phyloP scores from a whole-genome alignment of 192 early-diverging fungal genomes.

The Entomortierella parvispora region DNA sequence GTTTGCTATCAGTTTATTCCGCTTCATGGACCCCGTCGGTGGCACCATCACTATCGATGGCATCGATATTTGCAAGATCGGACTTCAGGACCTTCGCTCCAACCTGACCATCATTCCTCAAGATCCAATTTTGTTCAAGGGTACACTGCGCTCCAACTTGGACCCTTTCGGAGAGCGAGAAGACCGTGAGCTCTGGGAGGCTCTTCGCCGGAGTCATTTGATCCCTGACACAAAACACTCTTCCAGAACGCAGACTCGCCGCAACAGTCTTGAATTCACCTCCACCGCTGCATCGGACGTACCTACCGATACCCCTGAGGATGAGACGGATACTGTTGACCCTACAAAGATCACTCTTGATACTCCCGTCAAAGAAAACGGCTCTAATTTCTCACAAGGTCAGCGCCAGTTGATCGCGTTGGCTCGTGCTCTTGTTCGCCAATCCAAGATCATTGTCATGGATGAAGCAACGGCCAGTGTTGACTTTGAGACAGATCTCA shows the following conservation, averaged over 20 bases:
- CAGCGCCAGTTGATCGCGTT: conserved; percentile 84
- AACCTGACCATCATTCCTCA: conserved; percentile 91
- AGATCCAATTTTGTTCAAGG: conserved; percentile 85
- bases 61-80: conserved; percentile 76
- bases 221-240: conserved; percentile 37
- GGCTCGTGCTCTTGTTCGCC: conserved; percentile 80
- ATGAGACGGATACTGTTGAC: conserved; percentile 48
- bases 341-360: conserved; percentile 67
- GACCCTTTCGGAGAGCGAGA: conserved; percentile 85
- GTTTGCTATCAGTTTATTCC: conserved; percentile 77
- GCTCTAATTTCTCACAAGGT: conserved; percentile 77
- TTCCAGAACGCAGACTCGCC: conserved; percentile 2
- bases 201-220: conserved; percentile 79
- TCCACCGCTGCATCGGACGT: conserved; percentile 13
- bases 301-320: conserved; percentile 3
- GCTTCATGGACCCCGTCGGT: conserved; percentile 77
- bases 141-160: conserved; percentile 84
- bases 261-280: conserved; percentile 16
- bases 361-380: conserved; percentile 80
- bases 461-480: conserved; percentile 93
- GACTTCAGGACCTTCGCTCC: conserved; percentile 78
- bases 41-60: conserved; percentile 80
- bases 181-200: conserved; percentile 80
- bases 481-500: conserved; percentile 85
- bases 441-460: conserved; percentile 74